Base-by-base conservation (phyloP, 2,329 filamentous ascomycete genomes). In the Colletotrichum abscissum region DNA sequence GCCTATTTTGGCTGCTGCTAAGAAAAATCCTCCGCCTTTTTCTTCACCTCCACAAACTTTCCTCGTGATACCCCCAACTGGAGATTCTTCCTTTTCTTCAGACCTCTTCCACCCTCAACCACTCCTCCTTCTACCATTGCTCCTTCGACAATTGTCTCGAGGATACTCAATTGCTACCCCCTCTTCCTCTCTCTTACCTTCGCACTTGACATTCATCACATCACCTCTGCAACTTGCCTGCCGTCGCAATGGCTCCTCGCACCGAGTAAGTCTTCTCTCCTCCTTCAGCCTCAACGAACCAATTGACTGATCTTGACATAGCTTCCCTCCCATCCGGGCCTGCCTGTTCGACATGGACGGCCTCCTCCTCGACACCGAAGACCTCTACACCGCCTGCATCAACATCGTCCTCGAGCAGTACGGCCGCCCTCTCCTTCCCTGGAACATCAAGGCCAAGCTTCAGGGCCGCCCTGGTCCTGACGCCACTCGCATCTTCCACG, bases 311-410 rank as follows among this genome's bases (percentile, higher is more conserved):
- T 63, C 0, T 12, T 19, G 1, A 33, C 33, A 1, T 33, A 94
- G 93, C 80, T 92, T 95, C 82, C 93, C 94, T 24, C 91, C 93
- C 59, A 88, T 98, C 72, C 90, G 95, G 77, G 97, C 96, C 77
- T 98, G 95, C 83, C 92, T 99, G 76, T 98, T 99, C 82, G 97
- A 99, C 87, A 98, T 98, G 95, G 97, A 99, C 83, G 97, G 97
- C 74, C 92, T 99, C 46, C 90, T 99, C 24, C 93, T 99, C 80
- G 92, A 98, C 84, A 95, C 94, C 42, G 97, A 98, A 86, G 97
- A 98, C 78, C 83, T 91, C 69, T 98, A 98, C 87, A 97, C 95
- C 0, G 81, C 90, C 30, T 93, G 94, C 83, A 93, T 95, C 74
- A 98, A 99, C 84, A 87, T 91, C 28, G 89, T 98, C 49, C 92